Percentiles rank a stretch among this genome's conserved stretches.
These are phyloP conservation scores for Plasmodium coatneyi DNA, from an alignment of 169 alveolate species.

Conservation along the genomic window DNA sequence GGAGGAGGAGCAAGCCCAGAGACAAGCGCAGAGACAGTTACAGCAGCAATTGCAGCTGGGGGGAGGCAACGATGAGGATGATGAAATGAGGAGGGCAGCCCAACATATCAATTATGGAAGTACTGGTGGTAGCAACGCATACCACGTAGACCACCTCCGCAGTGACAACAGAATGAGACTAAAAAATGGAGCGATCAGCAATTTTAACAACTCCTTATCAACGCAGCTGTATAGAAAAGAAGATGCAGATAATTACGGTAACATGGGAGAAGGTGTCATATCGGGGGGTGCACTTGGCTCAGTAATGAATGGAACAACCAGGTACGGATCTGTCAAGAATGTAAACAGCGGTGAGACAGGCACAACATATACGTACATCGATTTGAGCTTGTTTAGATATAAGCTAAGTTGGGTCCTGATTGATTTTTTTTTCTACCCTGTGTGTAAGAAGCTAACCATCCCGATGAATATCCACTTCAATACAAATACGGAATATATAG, in stretches of 20 bases:
- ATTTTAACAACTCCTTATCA: not conserved
- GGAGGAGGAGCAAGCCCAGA: conserved; percentile 29
- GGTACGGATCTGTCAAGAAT: not conserved
- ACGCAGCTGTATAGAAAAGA: conserved; percentile 15
- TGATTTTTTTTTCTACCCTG: conserved; percentile 70
- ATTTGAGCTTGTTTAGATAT: conserved; percentile 69
- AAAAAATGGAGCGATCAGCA: not conserved
- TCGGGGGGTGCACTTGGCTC: not conserved
- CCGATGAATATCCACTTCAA: conserved; percentile 60
- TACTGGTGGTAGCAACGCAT: not conserved
- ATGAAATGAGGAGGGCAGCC: not conserved
- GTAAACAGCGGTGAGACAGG: not conserved
- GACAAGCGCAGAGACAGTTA: not conserved
- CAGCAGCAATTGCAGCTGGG: not conserved
- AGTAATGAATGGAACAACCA: not conserved
- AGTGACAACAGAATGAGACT: not conserved
- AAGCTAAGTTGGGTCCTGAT: conserved; percentile 73
- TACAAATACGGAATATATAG: conserved; percentile 62
- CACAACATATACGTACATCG: conserved; percentile 5
- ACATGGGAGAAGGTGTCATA: not conserved
- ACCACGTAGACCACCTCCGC: not conserved
- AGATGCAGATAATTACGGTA: not conserved
- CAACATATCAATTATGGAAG: not conserved
- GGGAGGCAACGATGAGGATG: not conserved
- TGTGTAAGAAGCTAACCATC: conserved; percentile 43